A percentile compares a stretch with the other conserved stretches of the same genome.
Conservation (phyloP, 2,329 filamentous ascomycete genomes). For the Penicillium crustosum region DNA sequence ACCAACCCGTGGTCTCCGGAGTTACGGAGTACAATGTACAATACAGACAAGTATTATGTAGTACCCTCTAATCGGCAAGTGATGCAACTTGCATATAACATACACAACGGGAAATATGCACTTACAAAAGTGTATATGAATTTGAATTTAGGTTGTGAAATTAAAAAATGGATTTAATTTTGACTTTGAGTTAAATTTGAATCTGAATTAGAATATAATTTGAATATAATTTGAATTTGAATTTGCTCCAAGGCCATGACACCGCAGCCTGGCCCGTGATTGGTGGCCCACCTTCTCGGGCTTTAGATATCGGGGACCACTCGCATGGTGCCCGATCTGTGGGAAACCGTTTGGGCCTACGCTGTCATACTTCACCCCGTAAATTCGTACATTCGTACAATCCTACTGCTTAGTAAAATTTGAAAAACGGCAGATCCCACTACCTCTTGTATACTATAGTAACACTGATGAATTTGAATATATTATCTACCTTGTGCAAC, state of each 20-base stretch:
- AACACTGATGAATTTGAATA: background rate
- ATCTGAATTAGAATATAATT: background rate
- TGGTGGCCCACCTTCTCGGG: constrained; percentile 21
- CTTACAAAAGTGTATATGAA: too few relatives aligned
- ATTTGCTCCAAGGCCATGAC: constrained; percentile 8
- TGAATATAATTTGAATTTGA: background rate
- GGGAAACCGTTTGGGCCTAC: constrained; percentile 22
- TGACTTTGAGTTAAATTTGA: background rate
- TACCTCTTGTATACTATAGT: background rate
- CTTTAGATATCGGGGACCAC: constrained; percentile 29
- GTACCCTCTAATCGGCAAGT: background rate
- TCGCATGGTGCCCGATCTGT: constrained; percentile 27
- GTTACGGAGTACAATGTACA: background rate
- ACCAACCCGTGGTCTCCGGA: background rate
- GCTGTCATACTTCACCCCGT: background rate
- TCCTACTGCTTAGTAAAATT: background rate
- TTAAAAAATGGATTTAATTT: background rate
- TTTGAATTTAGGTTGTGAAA: too few relatives aligned
- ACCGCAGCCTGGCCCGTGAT: background rate
- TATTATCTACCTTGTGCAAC: background rate
- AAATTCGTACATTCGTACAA: background rate
- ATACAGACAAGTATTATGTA: background rate
- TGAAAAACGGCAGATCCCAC: background rate
- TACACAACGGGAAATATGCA: background rate
- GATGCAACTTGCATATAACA: background rate